Percentiles rank a stretch among this genome's conserved stretches.
phyloP scores from a whole-genome alignment of 2,329 filamentous ascomycete species.

The Cladorrhinum sp. region DNA sequence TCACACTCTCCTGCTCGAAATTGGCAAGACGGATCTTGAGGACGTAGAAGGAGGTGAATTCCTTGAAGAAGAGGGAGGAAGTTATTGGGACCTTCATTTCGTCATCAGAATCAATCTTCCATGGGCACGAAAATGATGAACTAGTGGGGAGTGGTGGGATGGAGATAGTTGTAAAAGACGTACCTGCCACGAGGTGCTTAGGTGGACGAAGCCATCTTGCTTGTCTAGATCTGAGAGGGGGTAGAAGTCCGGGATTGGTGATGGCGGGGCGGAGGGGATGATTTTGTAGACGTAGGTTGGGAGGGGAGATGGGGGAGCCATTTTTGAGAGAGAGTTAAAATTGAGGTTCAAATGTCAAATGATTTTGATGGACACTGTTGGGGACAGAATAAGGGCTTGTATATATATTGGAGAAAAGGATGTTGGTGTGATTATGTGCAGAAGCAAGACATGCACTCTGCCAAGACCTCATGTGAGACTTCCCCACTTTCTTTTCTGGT shows the following conservation, averaged over 20 bases:
- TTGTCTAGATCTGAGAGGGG: slow-evolving; percentile 59
- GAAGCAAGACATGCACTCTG: too few relatives aligned
- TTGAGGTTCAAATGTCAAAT: not conserved
- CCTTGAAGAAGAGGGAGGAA: slow-evolving; percentile 44
- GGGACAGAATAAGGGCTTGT: too few relatives aligned
- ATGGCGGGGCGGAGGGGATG: slow-evolving; percentile 49
- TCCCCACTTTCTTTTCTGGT: too few relatives aligned
- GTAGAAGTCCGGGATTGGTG: slow-evolving; percentile 51
- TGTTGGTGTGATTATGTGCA: too few relatives aligned
- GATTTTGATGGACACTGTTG: not conserved
- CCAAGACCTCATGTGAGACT: too few relatives aligned
- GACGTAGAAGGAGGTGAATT: slow-evolving; percentile 43
- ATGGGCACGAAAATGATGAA: not conserved
- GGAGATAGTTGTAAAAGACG: slow-evolving; percentile 10
- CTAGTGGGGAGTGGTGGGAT: not conserved
- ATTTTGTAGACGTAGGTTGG: slow-evolving; percentile 59
- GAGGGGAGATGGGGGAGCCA: slow-evolving; percentile 31
- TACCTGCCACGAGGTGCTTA: slow-evolving; percentile 57
- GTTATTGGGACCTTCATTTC: slow-evolving; percentile 43
- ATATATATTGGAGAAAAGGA: not conserved
- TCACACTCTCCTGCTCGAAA: slow-evolving; percentile 40
- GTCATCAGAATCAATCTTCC: not conserved
- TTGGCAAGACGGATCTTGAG: slow-evolving; percentile 52
- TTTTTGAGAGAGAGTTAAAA: not conserved
- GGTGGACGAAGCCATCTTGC: slow-evolving; percentile 60